A percentile compares a stretch with the other conserved stretches of the same genome.
phyloP scores from a whole-genome alignment of 331 rosid species.

The Quercus lobata region DNA sequence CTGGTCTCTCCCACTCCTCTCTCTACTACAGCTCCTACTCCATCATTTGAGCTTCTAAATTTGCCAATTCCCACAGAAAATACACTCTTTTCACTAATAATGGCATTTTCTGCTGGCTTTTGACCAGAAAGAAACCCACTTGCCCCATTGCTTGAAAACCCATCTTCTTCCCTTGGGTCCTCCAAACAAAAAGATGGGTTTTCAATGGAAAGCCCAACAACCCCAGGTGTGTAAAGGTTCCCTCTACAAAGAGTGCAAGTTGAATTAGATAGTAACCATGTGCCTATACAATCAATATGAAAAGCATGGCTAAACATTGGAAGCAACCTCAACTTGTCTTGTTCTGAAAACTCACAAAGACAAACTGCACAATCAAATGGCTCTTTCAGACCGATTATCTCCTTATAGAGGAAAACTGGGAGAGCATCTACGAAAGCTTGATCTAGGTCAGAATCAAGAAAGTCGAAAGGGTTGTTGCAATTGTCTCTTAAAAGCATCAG shows the following conservation, averaged over 20 bases:
- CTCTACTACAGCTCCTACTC: conserved; percentile 22
- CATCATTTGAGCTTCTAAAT: conserved; percentile 54
- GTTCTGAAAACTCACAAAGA: conserved; percentile 76
- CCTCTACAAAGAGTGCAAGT: conserved; percentile 29
- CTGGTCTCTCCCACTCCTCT: conserved; percentile 61
- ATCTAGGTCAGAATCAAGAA: conserved; percentile 83
- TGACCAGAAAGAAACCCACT: no score
- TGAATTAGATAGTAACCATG: conserved; percentile 83
- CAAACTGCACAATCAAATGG: conserved; percentile 92
- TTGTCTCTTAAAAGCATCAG: conserved; percentile 72
- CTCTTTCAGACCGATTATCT: conserved; percentile 66
- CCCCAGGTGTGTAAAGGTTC: conserved; percentile 47
- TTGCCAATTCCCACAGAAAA: conserved; percentile 46
- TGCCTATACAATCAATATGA: conserved; percentile 78
- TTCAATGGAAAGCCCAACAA: conserved; percentile 34
- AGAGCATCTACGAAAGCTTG: conserved; percentile 85
- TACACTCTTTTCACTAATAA: no score
- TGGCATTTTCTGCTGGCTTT: no score
- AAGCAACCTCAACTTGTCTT: conserved; percentile 72
- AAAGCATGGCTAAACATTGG: conserved; percentile 90
- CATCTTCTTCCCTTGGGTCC: conserved; percentile 43
- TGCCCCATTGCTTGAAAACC: no score
- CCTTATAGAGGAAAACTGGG: conserved; percentile 67
- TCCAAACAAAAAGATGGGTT: conserved; percentile 53
- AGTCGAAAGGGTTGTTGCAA: conserved; percentile 86